Evolutionary conservation across 805 yeast species (phyloP), one percentile per base, ranked within the genome.

Genomic region (Yarrowia sp.): DNA sequence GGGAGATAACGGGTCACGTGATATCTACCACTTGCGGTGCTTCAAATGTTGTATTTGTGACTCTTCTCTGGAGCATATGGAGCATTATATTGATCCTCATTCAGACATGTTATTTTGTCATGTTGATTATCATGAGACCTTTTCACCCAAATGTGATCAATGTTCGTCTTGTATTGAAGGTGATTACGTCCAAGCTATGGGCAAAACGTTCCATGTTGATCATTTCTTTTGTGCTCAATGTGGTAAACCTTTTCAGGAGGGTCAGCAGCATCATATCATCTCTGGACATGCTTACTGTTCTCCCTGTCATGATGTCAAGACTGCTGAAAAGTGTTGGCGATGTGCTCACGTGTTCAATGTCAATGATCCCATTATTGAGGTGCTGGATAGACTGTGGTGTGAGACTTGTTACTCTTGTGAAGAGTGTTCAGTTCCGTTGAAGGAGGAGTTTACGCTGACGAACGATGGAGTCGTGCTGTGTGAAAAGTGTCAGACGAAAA

Each of bases 161-260:
- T 74, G 77, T 65, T 28, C 66, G 8, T 71, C 72, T 9, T 71
- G 75, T 13, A 72, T 74, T 22, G 76, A 74, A 42, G 67, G 67
- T 5, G 66, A 72, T 39, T 74, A 70, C 13, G 67, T 74, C 11
- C 65, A 64, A 38, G 77, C 77, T 4, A 61, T 71, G 63, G 75
- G 68, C 8, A 66, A 67, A 39, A 65, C 70, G 10, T 74, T 68
- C 68, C 77, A 74, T 63, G 66, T 64, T 10, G 74, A 69, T 31
- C 77, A 74, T 39, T 75, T 74, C 64, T 74, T 71, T 51, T 74
- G 77, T 65, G 69, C 71, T 17, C 74, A 71, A 13, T 74, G 77
- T 62, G 70, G 73, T 44, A 63, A 63, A 28, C 69, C 72, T 9
- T 70, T 73, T 62, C 53, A 53, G 10, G 61, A 65, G 15, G 42